Evolutionary conservation across 306 rosid genomes (phyloP).

Genomic region (Vicia sativa): DNA sequence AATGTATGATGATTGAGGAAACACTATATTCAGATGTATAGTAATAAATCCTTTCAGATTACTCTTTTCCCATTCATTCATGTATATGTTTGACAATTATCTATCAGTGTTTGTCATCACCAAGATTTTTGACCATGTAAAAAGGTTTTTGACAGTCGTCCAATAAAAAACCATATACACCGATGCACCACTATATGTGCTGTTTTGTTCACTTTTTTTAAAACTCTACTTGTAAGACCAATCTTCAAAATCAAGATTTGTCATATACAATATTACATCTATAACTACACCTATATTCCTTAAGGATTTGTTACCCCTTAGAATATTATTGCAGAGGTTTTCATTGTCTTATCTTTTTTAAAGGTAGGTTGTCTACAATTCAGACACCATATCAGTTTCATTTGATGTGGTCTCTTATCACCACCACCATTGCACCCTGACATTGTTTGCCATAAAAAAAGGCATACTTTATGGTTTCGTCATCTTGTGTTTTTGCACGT

Average conservation of each 20-base stretch:
- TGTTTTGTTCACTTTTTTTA: no score
- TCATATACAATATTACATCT: neutral
- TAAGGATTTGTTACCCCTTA: neutral
- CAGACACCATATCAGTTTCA: neutral
- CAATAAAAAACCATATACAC: no score
- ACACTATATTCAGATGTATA: conserved; percentile 6
- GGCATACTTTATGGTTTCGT: neutral
- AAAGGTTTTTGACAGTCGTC: no score
- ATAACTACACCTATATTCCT: conserved; percentile 23
- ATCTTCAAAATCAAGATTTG: conserved; percentile 21
- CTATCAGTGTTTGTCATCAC: neutral
- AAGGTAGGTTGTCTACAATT: neutral
- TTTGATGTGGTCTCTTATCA: neutral
- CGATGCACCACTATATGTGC: no score
- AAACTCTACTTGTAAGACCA: neutral
- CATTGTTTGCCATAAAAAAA: neutral
- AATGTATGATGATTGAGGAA: conserved; percentile 30
- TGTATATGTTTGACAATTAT: neutral
- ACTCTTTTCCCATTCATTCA: neutral
- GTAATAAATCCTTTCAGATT: neutral
- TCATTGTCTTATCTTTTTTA: conserved; percentile 9
- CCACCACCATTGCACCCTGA: neutral
- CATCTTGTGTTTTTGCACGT: conserved; percentile 4
- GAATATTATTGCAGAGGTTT: conserved; percentile 32
- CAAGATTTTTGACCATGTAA: no score